Evolutionary conservation across 2,329 filamentous ascomycete genomes (phyloP).

Genomic region (Myriosclerotinia scirpicola): DNA sequence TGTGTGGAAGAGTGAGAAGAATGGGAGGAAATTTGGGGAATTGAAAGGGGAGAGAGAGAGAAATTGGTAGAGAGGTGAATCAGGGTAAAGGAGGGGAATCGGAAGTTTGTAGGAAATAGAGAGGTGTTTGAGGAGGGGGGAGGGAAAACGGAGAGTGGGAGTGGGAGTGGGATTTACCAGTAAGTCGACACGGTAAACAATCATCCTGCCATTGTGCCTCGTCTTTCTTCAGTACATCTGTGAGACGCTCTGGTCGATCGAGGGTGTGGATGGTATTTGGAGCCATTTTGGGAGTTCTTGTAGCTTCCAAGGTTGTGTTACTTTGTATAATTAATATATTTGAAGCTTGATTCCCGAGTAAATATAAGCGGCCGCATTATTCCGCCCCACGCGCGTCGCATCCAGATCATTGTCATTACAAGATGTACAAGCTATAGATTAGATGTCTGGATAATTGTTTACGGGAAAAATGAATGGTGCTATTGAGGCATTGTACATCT

Average conservation of each 20-base stretch:
- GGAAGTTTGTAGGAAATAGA: neutral
- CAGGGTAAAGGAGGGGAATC: neutral
- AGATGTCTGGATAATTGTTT: conserved; percentile 29
- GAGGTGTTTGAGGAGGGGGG: neutral
- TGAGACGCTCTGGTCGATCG: conserved; percentile 34
- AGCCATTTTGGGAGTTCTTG: neutral
- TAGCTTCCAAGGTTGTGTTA: neutral
- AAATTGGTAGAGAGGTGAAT: neutral
- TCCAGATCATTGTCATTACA: neutral
- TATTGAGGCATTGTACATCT: conserved; percentile 95
- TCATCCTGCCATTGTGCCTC: conserved; percentile 43
- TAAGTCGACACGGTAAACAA: conserved; percentile 40
- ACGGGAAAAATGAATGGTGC: conserved; percentile 69
- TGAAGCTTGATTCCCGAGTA: neutral
- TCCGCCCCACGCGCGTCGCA: conserved; percentile 20
- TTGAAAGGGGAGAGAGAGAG: no score
- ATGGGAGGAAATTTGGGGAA: no score
- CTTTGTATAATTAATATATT: neutral
- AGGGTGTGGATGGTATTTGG: conserved; percentile 23
- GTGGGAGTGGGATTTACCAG: conserved; percentile 30
- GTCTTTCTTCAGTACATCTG: conserved; percentile 32
- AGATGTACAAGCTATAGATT: conserved; percentile 3
- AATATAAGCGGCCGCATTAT: conserved; percentile 28
- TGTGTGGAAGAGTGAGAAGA: neutral
- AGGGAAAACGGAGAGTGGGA: neutral